phyloP scores from a whole-genome alignment of 2,329 filamentous ascomycete species.

The Stagonosporopsis vannaccii region DNA sequence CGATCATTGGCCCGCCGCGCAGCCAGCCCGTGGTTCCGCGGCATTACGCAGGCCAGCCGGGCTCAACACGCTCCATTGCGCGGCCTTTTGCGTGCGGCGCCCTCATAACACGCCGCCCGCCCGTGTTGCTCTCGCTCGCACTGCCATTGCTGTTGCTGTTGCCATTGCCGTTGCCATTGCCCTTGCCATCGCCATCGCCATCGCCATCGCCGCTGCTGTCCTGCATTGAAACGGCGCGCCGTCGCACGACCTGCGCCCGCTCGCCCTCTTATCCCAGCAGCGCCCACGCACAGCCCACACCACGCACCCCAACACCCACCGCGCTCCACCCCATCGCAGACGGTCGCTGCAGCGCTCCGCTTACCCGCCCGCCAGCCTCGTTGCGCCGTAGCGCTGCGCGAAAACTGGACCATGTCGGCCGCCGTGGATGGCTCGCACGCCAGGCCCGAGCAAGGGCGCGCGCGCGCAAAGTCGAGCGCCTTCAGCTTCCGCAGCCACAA shows the following conservation, averaged over 20 bases:
- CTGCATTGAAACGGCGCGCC: neutral
- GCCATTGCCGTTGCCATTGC: neutral
- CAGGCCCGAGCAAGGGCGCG: constrained; percentile 34
- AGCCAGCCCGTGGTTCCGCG: constrained; percentile 7
- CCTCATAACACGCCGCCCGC: neutral
- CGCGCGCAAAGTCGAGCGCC: constrained; percentile 52
- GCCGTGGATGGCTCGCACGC: constrained; percentile 32
- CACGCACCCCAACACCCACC: constrained; percentile 20
- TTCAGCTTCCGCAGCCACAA: constrained; percentile 70
- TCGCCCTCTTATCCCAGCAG: constrained; percentile 21
- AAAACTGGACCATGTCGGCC: constrained; percentile 37
- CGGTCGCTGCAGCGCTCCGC: constrained; percentile 26
- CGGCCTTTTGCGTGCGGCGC: constrained; percentile 1
- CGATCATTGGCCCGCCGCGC: constrained; percentile 14
- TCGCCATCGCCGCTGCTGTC: neutral
- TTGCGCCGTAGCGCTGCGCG: constrained; percentile 23
- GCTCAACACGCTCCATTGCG: constrained; percentile 17
- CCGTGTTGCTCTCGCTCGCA: neutral
- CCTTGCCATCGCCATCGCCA: neutral
- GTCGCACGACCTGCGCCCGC: constrained; percentile 28
- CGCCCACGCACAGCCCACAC: constrained; percentile 29
- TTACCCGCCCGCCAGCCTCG: constrained; percentile 35
- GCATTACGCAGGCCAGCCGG: constrained; percentile 15
- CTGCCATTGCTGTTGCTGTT: neutral
- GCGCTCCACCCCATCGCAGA: constrained; percentile 23